Conservation (phyloP, 805 yeast species). For the Scheffersomyces lignosus region DNA sequence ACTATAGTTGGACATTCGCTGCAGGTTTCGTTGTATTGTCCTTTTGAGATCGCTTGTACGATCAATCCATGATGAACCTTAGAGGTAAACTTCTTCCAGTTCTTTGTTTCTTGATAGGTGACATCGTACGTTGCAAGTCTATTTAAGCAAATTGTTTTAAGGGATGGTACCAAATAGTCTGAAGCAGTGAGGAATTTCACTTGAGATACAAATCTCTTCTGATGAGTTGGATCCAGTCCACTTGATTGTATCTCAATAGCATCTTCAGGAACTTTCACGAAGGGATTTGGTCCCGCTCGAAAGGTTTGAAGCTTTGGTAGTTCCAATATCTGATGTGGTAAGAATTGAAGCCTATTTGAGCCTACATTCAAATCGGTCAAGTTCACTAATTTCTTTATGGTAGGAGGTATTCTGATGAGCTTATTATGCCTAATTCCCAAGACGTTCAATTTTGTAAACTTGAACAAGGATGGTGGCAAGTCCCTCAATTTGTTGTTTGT, state of each 20-base stretch:
- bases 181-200: constrained; percentile 23
- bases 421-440: constrained; percentile 51
- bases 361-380: constrained; percentile 54
- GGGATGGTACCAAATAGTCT: constrained; percentile 36
- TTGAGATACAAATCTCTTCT: constrained; percentile 22
- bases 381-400: constrained; percentile 20
- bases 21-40: constrained; percentile 51
- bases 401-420: constrained; percentile 18
- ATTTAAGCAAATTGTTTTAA: constrained; percentile 50
- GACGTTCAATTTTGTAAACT: constrained; percentile 50
- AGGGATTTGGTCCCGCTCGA: constrained; percentile 59
- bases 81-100: constrained; percentile 54
- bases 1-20: constrained; percentile 49
- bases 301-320: constrained; percentile 43
- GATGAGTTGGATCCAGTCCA: constrained; percentile 26
- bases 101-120: constrained; percentile 51
- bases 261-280: constrained; percentile 23
- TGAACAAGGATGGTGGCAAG: constrained; percentile 51
- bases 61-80: constrained; percentile 45
- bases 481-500: constrained; percentile 49
- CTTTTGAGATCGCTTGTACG: constrained; percentile 54
- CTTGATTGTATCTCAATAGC: constrained; percentile 18
- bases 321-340: constrained; percentile 55
- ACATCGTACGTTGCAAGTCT: constrained; percentile 52
- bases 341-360: constrained; percentile 48